Percentiles rank a stretch among this genome's conserved stretches.
Conservation (phyloP, 2,329 filamentous ascomycete genomes). For the Fusarium sp. region DNA sequence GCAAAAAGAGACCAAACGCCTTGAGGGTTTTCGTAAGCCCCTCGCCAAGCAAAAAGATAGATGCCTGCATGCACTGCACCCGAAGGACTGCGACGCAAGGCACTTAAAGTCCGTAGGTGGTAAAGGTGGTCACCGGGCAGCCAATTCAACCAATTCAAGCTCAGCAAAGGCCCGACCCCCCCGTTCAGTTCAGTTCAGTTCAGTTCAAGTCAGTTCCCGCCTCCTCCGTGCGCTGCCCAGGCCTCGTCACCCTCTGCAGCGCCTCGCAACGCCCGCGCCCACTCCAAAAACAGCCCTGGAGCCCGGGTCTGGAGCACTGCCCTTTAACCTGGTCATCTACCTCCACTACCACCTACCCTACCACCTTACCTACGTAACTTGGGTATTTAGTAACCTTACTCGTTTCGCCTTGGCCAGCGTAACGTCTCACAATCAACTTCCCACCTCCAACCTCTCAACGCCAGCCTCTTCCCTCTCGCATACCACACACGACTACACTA, state of each 20-base stretch:
- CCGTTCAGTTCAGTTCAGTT: slow-evolving; percentile 3
- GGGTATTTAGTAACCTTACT: slow-evolving; percentile 24
- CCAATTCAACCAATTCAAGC: slow-evolving; percentile 9
- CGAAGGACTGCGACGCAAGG: not conserved
- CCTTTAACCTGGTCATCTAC: slow-evolving; percentile 29
- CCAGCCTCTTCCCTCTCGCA: slow-evolving; percentile 39
- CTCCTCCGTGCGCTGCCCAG: slow-evolving; percentile 23
- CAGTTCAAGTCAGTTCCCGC: slow-evolving; percentile 12
- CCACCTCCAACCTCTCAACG: slow-evolving; percentile 40
- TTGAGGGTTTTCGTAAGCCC: not conserved
- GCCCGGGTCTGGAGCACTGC: slow-evolving; percentile 2
- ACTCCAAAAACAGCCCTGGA: slow-evolving; percentile 14
- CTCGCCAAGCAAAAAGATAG: slow-evolving; percentile 3
- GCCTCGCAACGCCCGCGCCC: slow-evolving; percentile 16
- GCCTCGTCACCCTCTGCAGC: slow-evolving; percentile 16
- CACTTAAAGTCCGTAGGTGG: not conserved
- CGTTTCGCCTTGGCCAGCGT: slow-evolving; percentile 45
- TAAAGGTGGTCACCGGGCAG: not conserved
- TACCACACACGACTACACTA: slow-evolving; percentile 27
- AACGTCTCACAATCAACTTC: slow-evolving; percentile 43
- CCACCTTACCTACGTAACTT: not conserved
- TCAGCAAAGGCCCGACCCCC: slow-evolving; percentile 25
- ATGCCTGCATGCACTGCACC: not conserved
- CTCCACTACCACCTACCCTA: not conserved
- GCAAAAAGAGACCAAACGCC: not conserved